Evolutionary conservation across 192 early-diverging fungal genomes (phyloP), one percentile per base, ranked within the genome.

Genomic region (Powellomyces hirtus): DNA sequence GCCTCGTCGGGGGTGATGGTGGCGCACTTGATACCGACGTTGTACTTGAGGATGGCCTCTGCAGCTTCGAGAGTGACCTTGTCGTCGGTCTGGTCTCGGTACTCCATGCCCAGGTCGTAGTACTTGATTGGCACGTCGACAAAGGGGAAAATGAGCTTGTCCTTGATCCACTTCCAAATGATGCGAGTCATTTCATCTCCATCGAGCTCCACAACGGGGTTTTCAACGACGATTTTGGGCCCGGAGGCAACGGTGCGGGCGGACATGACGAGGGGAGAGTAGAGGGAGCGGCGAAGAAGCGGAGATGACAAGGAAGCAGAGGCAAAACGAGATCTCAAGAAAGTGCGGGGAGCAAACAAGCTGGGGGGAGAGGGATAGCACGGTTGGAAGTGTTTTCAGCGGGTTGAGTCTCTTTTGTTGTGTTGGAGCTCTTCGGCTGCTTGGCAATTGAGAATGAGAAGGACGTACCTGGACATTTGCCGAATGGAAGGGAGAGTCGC

Each of bases 111-210:
- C 67, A 98, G 82, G 76, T 98, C 96, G 75, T 86, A 98, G 87
- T 97, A 98, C 89, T 94, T 93, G 86, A 97, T 94, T 67, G 94
- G 91, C 46, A 94, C 72, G 60, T 94, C 86, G 59, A 94, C 74
- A 68, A 92, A 92, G 16, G 94, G 94, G 35, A 94, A 79, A 69
- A 95, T 89, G 26, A 94, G 83, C 77, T 91, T 91, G 73, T 98
- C 94, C 77, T 94, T 92, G 80, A 95, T 97, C 78, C 86, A 81
- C 75, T 90, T 84, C 92, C 92, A 96, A 79, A 98, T 91, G 81
- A 98, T 97, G 70, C 96, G 83, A 37, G 96, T 98, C 95, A 97
- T 97, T 83, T 98, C 96, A 79, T 98, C 96, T 64, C 96, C 96
- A 72, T 98, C 93, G 18, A 80, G 60, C 59, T 79, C 82, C 34